Base-by-base conservation (phyloP, 495 filamentous ascomycete species). In the Apodospora peruviana region DNA sequence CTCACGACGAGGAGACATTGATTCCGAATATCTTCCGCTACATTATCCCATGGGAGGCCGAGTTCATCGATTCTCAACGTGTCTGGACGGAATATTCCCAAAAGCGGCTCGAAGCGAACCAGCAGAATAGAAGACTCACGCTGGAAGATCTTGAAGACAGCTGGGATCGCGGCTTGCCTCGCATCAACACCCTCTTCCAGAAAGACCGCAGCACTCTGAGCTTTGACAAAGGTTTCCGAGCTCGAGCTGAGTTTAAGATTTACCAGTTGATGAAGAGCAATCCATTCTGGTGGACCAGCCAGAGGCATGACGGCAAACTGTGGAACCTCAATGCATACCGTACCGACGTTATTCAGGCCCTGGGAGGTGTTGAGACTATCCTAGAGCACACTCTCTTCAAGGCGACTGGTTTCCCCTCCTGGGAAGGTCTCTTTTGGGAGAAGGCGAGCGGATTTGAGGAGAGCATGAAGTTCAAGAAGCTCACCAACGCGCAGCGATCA, bases 231-330 rank as follows among this genome's bases (percentile, higher is more conserved):
- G 94, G 94, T 37, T 97, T 96, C 82, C 86, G 94, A 56, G 83
- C 93, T 22, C 78, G 94, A 27, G 89, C 91, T 21, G 94, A 99
- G 72, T 99, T 97, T 76, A 99, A 97, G 73, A 85, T 88, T 45
- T 99, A 97, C 65, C 91, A 96, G 68, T 73, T 96, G 52, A 97
- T 98, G 93, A 97, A 96, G 83, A 95, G 88, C 75, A 96, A 96
- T 66, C 91, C 93, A 0, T 98, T 96, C 78, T 96, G 91, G 91
- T 98, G 93, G 94, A 99, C 94, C 2, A 95, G 88, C 59, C 94
- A 97, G 66, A 77, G 94, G 40, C 94, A 99, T 59, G 94, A 99
- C 59, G 94, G 94, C 65, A 99, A 97, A 67, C 72, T 99, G 34
- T 99, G 94, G 94, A 96, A 99, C 59, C 68, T 99, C 57, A 99